These are phyloP conservation scores for Colletotrichum eremochloae DNA, from an alignment of 2,329 filamentous ascomycete genomes.

Conservation along the genomic window DNA sequence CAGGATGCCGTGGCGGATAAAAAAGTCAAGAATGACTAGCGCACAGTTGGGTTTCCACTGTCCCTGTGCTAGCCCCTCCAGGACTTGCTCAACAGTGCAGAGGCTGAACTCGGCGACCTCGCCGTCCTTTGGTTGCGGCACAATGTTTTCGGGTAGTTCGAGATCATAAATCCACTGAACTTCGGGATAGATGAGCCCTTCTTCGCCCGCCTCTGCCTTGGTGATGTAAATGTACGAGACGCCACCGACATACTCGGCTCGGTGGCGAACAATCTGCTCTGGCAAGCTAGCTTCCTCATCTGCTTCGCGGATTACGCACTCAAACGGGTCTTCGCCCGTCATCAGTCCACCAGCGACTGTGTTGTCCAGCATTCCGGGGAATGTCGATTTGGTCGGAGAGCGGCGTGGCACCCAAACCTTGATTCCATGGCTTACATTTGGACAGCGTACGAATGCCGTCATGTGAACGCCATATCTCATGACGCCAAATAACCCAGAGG, in stretches of 20 bases:
- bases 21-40: constrained; percentile 87
- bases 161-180: constrained; percentile 93
- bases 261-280: constrained; percentile 73
- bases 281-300: constrained; percentile 90
- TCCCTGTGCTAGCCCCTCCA: constrained; percentile 75
- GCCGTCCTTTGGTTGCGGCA: constrained; percentile 83
- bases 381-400: constrained; percentile 84
- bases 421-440: constrained; percentile 64
- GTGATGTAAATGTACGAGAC: constrained; percentile 90
- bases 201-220: constrained; percentile 83
- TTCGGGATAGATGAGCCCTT: constrained; percentile 87
- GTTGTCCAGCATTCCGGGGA: constrained; percentile 93
- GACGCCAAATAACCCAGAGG: constrained; percentile 79
- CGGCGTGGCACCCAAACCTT: constrained; percentile 89
- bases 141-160: constrained; percentile 76
- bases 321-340: constrained; percentile 83
- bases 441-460: constrained; percentile 74
- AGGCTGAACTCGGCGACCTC: constrained; percentile 91
- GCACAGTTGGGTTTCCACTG: constrained; percentile 96
- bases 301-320: constrained; percentile 86
- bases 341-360: constrained; percentile 88
- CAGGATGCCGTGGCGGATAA: constrained; percentile 85
- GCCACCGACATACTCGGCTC: constrained; percentile 72
- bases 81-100: constrained; percentile 81
- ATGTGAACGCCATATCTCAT: constrained; percentile 86